Conservation (phyloP, 129 eudicot genomes). For the Cynara cardunculus region DNA sequence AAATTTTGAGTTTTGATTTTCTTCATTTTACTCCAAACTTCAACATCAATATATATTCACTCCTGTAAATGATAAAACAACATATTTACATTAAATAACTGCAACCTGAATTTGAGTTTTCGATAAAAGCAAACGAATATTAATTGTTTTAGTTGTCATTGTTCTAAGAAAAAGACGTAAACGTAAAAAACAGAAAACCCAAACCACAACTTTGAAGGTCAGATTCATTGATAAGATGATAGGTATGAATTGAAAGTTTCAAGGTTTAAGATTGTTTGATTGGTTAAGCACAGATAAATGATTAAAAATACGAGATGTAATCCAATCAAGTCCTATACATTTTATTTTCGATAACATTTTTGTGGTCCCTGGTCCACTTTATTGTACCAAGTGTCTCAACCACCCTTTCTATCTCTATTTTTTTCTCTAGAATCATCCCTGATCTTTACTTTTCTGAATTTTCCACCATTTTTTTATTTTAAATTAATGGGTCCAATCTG, state of each 20-base stretch:
- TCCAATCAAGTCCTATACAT: background rate
- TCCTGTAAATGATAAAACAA: too few relatives aligned
- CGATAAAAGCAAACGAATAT: background rate
- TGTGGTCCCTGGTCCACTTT: background rate
- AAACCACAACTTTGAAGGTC: background rate
- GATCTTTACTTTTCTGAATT: background rate
- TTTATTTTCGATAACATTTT: background rate
- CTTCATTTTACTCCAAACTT: too few relatives aligned
- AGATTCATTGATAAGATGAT: background rate
- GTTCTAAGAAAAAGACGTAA: background rate
- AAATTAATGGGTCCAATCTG: background rate
- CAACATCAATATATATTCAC: too few relatives aligned
- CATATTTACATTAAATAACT: too few relatives aligned
- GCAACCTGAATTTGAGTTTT: background rate
- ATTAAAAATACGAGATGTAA: background rate
- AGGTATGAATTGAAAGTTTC: background rate
- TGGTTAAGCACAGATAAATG: background rate
- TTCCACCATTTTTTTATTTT: background rate
- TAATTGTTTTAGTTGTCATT: background rate
- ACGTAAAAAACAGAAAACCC: background rate
- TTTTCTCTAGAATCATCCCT: background rate
- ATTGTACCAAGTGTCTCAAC: background rate
- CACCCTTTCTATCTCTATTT: background rate
- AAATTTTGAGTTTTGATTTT: too few relatives aligned
- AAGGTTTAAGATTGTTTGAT: background rate